Percentiles rank a stretch among this genome's conserved stretches.
These are phyloP conservation scores for Xylaria multiplex DNA, from an alignment of 2,329 filamentous ascomycete species.

Conservation along the genomic window DNA sequence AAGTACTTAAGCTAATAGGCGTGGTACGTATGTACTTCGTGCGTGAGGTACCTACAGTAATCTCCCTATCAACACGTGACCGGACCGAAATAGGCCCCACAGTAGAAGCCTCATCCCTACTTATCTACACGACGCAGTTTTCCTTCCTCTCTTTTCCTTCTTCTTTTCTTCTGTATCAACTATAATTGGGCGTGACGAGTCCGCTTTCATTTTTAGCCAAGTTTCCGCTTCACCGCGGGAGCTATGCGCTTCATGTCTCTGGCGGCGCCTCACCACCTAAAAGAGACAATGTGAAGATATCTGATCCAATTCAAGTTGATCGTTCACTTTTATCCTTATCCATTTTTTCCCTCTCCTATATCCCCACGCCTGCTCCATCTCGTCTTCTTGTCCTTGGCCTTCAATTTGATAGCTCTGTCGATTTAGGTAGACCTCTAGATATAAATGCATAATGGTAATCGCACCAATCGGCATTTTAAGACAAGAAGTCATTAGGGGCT, in stretches of 20 bases:
- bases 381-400: neutral
- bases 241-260: slow-evolving; percentile 71
- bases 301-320: slow-evolving; percentile 64
- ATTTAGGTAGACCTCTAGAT: no score
- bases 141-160: slow-evolving; percentile 39
- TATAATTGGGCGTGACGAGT: slow-evolving; percentile 83
- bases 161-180: slow-evolving; percentile 70
- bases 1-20: no score
- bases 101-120: neutral
- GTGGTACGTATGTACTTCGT: no score
- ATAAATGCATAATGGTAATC: no score
- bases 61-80: slow-evolving; percentile 23
- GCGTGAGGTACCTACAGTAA: no score
- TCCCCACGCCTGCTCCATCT: neutral
- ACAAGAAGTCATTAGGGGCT: no score
- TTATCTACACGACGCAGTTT: slow-evolving; percentile 7
- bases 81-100: neutral
- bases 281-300: slow-evolving; percentile 71
- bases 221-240: slow-evolving; percentile 63
- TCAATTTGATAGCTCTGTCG: no score
- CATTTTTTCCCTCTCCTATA: neutral
- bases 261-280: slow-evolving; percentile 71
- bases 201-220: slow-evolving; percentile 63
- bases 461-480: no score
- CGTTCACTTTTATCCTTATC: neutral